Base-by-base conservation (phyloP, 192 early-diverging fungal species). In the Backusella tuberculispora region DNA sequence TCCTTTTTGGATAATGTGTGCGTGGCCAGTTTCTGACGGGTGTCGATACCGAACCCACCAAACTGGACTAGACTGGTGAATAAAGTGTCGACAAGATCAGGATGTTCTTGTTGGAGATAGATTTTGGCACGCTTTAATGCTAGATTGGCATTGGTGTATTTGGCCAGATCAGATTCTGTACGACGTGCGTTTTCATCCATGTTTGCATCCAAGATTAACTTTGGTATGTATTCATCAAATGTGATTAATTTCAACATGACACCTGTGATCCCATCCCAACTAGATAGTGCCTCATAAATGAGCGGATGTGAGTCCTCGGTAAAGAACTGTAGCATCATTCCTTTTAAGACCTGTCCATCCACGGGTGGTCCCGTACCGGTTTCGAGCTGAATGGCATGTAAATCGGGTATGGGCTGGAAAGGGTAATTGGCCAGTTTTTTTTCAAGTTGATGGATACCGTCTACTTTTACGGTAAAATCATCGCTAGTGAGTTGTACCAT, bases 161-260 rank as follows among this genome's bases (percentile, higher is more conserved):
- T 73, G 10, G 24, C 17, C 15, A 53, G 37, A 5, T 80, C 78
- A 19, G 65, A 65, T 13, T 71, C 63, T 17, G 63, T 65, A 13
- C 76, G 70, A 37, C 63, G 47, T 0, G 26, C 12, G 15, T 17
- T 15, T 24, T 75, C 69, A 48, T 75, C 78, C 29, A 44, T 26
- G 53, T 60, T 41, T 15, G 63, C 70, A 48, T 76, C 74, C 10
- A 80, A 34, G 13, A 75, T 75, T 7, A 75, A 13, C 17, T 45
- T 40, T 8, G 66, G 78, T 13, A 72, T 37, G 56, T 72, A 66
- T 42, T 64, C 74, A 24, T 80, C 78, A 72, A 80, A 80, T 0
- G 78, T 48, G 3, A 74, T 14, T 9, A 80, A 42, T 69, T 69
- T 73, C 40, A 78, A 29, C 65, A 48, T 66, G 29, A 73, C n/a